Base-by-base conservation (phyloP, 768 basidiomycete species). In the Tulasnella sp. region DNA sequence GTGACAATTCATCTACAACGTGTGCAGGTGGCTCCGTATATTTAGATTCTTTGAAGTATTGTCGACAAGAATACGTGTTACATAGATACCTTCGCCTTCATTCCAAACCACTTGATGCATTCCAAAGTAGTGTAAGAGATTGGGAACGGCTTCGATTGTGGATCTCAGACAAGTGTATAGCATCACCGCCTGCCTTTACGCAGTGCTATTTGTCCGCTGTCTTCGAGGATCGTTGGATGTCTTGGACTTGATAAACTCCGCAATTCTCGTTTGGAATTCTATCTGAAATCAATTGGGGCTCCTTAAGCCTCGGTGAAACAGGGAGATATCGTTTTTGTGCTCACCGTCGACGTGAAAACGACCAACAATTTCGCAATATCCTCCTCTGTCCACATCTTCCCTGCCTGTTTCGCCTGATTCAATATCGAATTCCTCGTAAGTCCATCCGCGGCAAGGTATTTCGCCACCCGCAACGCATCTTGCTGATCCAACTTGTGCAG, bases 391-490 rank as follows among this genome's bases (percentile, higher is more conserved):
- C 47, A 48, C 19, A 48, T 7, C 27, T 48, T 29, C 19, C 21
- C 47, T n/a, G n/a, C 47, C 11, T 48, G 47, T n/a, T 48, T 48
- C 27, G 19, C n/a, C 11, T 48, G 21, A n/a, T n/a, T 21, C 47
- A 23, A 44, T 49, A 32, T 51, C 58, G 32, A 13, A 30, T 47
- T 24, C 7, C 58, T 51, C 34, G 34, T 38, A 5, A 38, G 15
- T 5, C 34, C 58, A 50, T 32, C 42, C n/a, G 32, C 58, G 11
- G 30, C 34, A 2, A 59, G 38, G 34, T 59, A 59, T 21, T 59
- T 50, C 1, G 58, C 58, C 1, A 59, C 47, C 15, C 26, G 48
- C 19, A 34, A 9, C 0, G 29, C 47, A 17, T 34, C 30, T 30
- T 59, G 48, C 29, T 50, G 58, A 32, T 59, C 30, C 13, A 29